phyloP scores from a whole-genome alignment of 495 filamentous ascomycete genomes.

The Aspergillus funiculosus region DNA sequence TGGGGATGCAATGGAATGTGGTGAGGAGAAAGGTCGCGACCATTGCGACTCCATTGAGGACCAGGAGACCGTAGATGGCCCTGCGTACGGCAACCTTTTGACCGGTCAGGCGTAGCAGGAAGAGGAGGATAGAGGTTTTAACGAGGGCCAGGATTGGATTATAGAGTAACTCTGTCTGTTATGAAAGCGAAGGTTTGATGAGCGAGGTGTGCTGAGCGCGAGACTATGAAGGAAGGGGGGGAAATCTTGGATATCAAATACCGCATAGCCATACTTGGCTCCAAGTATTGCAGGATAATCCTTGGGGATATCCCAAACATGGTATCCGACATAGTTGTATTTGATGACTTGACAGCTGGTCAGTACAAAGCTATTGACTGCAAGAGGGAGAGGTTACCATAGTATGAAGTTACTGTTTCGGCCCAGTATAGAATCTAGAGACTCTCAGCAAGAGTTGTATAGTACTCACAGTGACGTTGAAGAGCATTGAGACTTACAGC shows the following conservation, averaged over 20 bases:
- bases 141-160: slow-evolving; percentile 55
- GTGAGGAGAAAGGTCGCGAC: slow-evolving; percentile 49
- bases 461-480: background rate
- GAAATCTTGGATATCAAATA: no score
- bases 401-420: slow-evolving; percentile 17
- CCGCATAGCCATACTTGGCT: slow-evolving; percentile 16
- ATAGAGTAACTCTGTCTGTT: slow-evolving; percentile 50
- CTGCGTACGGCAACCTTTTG: slow-evolving; percentile 27
- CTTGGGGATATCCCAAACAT: slow-evolving; percentile 32
- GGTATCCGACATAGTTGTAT: slow-evolving; percentile 43
- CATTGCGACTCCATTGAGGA: slow-evolving; percentile 40
- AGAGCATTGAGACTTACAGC: slow-evolving; percentile 3
- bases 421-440: slow-evolving; percentile 17
- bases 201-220: no score
- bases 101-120: slow-evolving; percentile 39
- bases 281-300: background rate
- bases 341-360: slow-evolving; percentile 35
- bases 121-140: slow-evolving; percentile 48
- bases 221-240: no score
- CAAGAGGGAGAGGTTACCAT: slow-evolving; percentile 1
- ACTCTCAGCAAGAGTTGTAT: slow-evolving; percentile 1
- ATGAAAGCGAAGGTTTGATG: no score
- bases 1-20: slow-evolving; percentile 45
- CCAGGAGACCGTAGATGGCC: slow-evolving; percentile 37
- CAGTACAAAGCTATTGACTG: background rate